Evolutionary conservation across 257 asterid species (phyloP), one percentile per base, ranked within the genome.

Genomic region (Gentiana straminea): DNA sequence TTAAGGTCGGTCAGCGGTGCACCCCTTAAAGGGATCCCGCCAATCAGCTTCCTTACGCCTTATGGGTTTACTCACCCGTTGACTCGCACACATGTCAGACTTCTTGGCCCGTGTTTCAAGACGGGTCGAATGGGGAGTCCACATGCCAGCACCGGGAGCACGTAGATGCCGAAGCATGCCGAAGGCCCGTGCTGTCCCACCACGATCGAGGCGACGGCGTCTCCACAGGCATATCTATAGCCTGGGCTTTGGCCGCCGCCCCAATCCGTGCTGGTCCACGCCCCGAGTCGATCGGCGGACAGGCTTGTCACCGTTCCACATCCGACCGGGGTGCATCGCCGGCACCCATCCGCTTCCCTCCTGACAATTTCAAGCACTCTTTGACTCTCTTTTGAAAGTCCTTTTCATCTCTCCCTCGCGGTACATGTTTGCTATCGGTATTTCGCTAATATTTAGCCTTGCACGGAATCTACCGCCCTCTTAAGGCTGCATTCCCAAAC

Each of bases 1-100:
- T 64, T 62, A 51, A 64, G 63, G 63, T 64, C 68, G 58, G 68
- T 64, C 63, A 46, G n/a, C 69, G 63, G 56, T 64, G 69, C 68
- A 63, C 62, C 68, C 57, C 68, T 51, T 61, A 1, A 11, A 45
- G 61, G 68, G 63, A 64, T 56, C 63, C 56, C 58, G 37, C 68
- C 62, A 64, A 39, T 64, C 63, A 64, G 46, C 69, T 64, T 64
- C 69, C 69, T 64, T 64, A 9, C 69, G 58, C 53, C 63, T 62
- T 35, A 52, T 53, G 56, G 39, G 56, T 33, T 52, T 52, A 52
- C 24, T 52, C 39, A 7, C 56, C 55, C 47, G n/a, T 33, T 52
- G 55, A 52, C 39, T 51, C 55, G 55, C 55, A 62, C 56, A 52
- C 56, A 52, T 52, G 41, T 52, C 56, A 8, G 41, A 33, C 56